phyloP scores from a whole-genome alignment of 2,329 filamentous ascomycete genomes.

The Aspergillus thermomutatus region DNA sequence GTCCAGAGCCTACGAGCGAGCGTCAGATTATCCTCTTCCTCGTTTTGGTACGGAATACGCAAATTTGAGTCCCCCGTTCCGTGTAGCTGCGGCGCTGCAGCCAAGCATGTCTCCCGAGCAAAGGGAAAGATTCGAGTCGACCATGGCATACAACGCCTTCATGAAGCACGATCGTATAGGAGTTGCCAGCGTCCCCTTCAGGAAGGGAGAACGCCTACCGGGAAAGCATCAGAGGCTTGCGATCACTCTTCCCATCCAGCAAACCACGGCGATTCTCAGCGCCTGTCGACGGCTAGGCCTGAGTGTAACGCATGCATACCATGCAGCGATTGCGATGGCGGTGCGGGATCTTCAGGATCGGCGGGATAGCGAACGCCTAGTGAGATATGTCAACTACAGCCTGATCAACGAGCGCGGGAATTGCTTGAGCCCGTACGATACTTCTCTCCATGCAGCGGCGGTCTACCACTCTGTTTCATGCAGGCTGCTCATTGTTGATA shows the following conservation, averaged over 20 bases:
- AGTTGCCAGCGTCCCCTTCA: slow-evolving; percentile 17
- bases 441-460: slow-evolving; percentile 13
- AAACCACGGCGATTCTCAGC: slow-evolving; percentile 12
- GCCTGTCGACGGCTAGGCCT: slow-evolving; percentile 10
- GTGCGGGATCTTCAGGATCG: slow-evolving; percentile 17
- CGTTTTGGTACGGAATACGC: slow-evolving; percentile 17
- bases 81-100: slow-evolving; percentile 18
- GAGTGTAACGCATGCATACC: slow-evolving; percentile 24
- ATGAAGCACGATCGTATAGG: slow-evolving; percentile 12
- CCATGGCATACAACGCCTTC: slow-evolving; percentile 9
- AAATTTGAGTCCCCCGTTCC: slow-evolving; percentile 22
- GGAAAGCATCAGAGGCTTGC: slow-evolving; percentile 21
- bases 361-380: slow-evolving; percentile 2
- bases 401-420: slow-evolving; percentile 22
- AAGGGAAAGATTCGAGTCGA: slow-evolving; percentile 4
- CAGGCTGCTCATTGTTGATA: slow-evolving; percentile 15
- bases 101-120: slow-evolving; percentile 6
- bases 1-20: slow-evolving; percentile 6
- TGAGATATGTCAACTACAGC: slow-evolving; percentile 24
- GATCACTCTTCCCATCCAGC: slow-evolving; percentile 9
- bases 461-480: slow-evolving; percentile 26
- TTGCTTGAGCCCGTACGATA: slow-evolving; percentile 18
- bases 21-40: slow-evolving; percentile 2
- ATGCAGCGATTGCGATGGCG: slow-evolving; percentile 19
- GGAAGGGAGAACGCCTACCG: slow-evolving; percentile 3